Conservation (phyloP, 163 green algal genomes). For the Scenedesmus sp. region DNA sequence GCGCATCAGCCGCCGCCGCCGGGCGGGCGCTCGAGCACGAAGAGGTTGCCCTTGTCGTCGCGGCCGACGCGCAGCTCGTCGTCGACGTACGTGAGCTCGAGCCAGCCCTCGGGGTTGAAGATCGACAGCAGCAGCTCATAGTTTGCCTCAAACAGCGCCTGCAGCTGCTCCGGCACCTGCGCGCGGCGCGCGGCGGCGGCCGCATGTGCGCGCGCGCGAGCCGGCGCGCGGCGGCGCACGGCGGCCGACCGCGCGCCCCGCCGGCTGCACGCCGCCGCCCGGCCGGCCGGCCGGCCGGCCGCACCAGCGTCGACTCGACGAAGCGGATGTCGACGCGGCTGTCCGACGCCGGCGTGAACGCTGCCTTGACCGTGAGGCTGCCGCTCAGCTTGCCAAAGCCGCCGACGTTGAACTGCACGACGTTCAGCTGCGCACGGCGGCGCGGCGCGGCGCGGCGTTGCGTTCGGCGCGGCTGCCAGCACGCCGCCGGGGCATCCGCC, state of each 20-base stretch:
- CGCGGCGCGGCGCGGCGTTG: too few species aligned
- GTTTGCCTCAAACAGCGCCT: slow-evolving; percentile 83
- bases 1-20: background rate
- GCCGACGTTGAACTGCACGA: slow-evolving; percentile 73
- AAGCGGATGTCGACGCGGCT: slow-evolving; percentile 71
- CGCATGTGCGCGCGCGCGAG: too few species aligned
- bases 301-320: slow-evolving; percentile 62
- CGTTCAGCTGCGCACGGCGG: slow-evolving; percentile 71
- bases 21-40: slow-evolving; percentile 61
- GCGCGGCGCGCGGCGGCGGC: too few species aligned
- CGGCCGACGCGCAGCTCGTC: slow-evolving; percentile 82
- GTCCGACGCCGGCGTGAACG: slow-evolving; percentile 51
- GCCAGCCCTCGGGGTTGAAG: slow-evolving; percentile 91
- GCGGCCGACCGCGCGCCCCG: too few species aligned
- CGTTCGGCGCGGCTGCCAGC: too few species aligned
- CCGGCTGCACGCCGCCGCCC: too few species aligned
- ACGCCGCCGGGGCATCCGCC: too few species aligned
- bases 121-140: slow-evolving; percentile 86
- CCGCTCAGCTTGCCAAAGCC: slow-evolving; percentile 66
- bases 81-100: slow-evolving; percentile 87
- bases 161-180: slow-evolving; percentile 70
- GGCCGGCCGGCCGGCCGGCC: background rate
- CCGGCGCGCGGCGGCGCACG: too few species aligned
- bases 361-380: slow-evolving; percentile 68
- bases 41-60: slow-evolving; percentile 87